Conservation (phyloP, 768 basidiomycete genomes). For the Mycena chlorophos region DNA sequence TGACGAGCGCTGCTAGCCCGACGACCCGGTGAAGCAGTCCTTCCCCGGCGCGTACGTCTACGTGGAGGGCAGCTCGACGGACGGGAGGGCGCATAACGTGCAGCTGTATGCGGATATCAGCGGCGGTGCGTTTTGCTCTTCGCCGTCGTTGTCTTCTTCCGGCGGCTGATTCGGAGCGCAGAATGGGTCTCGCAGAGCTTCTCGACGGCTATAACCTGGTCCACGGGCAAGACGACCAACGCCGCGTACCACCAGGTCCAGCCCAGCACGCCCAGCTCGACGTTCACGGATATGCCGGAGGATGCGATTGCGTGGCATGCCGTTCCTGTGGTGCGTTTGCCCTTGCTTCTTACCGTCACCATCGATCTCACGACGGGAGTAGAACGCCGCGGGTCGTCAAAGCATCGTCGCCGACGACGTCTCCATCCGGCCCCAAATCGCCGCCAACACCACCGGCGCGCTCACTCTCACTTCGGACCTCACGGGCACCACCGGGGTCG, state of each 20-base stretch:
- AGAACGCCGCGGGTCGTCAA: neutral
- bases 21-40: no score
- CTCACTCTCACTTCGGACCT: conserved; percentile 9
- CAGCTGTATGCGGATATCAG: neutral
- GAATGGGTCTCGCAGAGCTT: conserved; percentile 40
- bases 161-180: neutral
- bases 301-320: conserved; percentile 53
- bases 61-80: neutral
- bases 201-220: conserved; percentile 43
- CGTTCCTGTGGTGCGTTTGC: conserved; percentile 32
- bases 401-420: conserved; percentile 10
- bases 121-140: neutral
- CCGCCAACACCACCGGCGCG: neutral
- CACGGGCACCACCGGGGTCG: conserved; percentile 3
- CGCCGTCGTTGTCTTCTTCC: no score
- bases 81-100: neutral
- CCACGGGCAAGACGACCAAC: conserved; percentile 33
- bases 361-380: neutral
- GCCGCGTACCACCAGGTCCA: conserved; percentile 46
- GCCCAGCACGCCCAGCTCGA: conserved; percentile 32
- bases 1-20: no score
- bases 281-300: conserved; percentile 46
- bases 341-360: neutral
- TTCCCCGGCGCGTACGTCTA: no score
- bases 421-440: conserved; percentile 4